These are phyloP conservation scores for Grammothele lineata DNA, from an alignment of 768 basidiomycete genomes.

Conservation along the genomic window DNA sequence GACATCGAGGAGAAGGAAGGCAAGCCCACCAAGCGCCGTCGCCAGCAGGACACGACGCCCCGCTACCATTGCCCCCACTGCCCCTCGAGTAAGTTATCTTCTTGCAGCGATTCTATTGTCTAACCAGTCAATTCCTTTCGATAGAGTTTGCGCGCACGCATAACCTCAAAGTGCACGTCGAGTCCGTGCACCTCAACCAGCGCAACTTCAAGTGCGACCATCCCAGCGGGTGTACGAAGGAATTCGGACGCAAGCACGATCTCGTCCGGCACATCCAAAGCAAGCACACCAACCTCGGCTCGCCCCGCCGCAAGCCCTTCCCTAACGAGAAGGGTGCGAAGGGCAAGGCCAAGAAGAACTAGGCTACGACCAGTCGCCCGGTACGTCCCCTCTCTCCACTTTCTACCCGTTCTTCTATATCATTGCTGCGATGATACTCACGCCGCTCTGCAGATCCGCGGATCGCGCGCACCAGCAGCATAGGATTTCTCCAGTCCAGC, in stretches of 20 bases:
- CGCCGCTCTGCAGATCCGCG: neutral
- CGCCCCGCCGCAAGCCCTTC: slow-evolving; percentile 8
- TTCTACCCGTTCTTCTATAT: too few relatives aligned
- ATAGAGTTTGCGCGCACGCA: slow-evolving; percentile 6
- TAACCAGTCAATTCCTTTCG: neutral
- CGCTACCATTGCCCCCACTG: neutral
- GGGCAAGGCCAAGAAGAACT: too few relatives aligned
- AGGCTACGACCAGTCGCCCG: too few relatives aligned
- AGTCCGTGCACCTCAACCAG: slow-evolving; percentile 1
- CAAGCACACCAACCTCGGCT: slow-evolving; percentile 10
- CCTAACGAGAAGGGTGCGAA: too few relatives aligned
- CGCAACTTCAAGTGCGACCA: slow-evolving; percentile 1
- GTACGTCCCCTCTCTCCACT: too few relatives aligned
- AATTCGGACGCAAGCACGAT: slow-evolving; percentile 12
- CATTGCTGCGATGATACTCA: too few relatives aligned
- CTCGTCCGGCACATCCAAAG: slow-evolving; percentile 3
- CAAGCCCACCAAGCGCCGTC: neutral
- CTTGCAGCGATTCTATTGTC: too few relatives aligned
- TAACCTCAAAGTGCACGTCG: slow-evolving; percentile 11
- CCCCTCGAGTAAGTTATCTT: neutral
- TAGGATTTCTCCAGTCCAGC: neutral
- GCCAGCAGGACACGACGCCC: slow-evolving; percentile 3
- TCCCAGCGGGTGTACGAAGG: neutral
- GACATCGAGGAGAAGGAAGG: neutral
- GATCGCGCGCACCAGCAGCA: neutral